A percentile compares a stretch with the other conserved stretches of the same genome.
These are phyloP conservation scores for Takashimella koratensis DNA, from an alignment of 1,284 basidiomycete species.

Conservation along the genomic window DNA sequence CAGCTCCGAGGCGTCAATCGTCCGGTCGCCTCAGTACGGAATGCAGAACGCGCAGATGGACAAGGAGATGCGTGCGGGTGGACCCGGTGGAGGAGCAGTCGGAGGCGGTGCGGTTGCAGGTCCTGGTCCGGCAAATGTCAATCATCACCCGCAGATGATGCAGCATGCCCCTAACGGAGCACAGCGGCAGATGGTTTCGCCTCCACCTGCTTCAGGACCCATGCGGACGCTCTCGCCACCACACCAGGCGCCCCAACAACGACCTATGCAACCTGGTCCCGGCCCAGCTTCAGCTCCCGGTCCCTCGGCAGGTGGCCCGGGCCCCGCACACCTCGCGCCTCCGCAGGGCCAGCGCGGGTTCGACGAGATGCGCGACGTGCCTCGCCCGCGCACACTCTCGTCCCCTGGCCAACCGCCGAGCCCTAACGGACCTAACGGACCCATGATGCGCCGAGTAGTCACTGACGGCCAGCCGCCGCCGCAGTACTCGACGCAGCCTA, in stretches of 20 bases:
- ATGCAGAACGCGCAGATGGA: conserved; percentile 89
- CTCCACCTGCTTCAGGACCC: neutral
- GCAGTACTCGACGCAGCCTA: conserved; percentile 1
- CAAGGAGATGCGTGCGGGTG: conserved; percentile 56
- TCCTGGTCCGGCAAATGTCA: neutral
- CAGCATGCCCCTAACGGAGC: neutral
- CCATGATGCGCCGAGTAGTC: conserved; percentile 28
- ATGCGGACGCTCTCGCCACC: conserved; percentile 1
- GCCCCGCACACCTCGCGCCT: too few species aligned
- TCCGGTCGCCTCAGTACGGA: conserved; percentile 85
- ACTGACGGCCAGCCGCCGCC: conserved; percentile 27
- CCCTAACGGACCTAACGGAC: conserved; percentile 7
- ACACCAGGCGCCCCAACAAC: conserved; percentile 11
- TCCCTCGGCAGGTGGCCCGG: neutral
- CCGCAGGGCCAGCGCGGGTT: conserved; percentile 9
- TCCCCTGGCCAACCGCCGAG: conserved; percentile 12
- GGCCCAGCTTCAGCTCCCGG: neutral
- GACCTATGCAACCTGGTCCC: conserved; percentile 2
- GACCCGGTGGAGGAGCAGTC: neutral
- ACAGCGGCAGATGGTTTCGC: neutral
- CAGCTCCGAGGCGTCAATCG: conserved; percentile 67
- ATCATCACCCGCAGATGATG: neutral
- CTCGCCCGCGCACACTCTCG: conserved; percentile 22
- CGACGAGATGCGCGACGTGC: conserved; percentile 3
- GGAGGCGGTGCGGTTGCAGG: too few species aligned